Evolutionary conservation across 768 basidiomycete species (phyloP).

Genomic region (Rhodotorula kratochvilovae): DNA sequence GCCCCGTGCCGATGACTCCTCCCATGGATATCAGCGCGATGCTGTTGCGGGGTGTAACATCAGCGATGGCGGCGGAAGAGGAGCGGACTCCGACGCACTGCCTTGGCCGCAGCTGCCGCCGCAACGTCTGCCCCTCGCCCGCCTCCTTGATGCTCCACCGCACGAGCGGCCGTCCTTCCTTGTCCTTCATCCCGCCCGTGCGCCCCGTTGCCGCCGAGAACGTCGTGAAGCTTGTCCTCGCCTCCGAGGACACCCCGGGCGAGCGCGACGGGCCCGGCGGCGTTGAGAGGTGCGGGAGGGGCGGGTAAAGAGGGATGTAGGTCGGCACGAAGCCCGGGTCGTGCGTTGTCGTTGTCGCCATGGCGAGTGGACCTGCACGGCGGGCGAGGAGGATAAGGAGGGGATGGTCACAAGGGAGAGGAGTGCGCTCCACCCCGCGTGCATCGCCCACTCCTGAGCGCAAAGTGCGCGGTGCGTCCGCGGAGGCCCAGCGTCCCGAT

Average conservation of each 20-base stretch:
- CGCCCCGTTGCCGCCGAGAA: not conserved
- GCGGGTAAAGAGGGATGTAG: not conserved
- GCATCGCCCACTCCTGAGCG: too few species aligned
- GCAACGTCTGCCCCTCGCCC: not conserved
- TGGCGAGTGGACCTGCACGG: too few species aligned
- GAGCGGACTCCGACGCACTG: slow-evolving; percentile 18
- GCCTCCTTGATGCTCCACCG: too few species aligned
- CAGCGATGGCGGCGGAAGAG: not conserved
- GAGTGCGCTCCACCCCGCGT: too few species aligned
- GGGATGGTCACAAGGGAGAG: too few species aligned
- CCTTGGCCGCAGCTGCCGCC: slow-evolving; percentile 12
- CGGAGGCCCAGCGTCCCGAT: too few species aligned
- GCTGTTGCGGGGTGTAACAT: not conserved
- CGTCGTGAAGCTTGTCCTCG: too few species aligned
- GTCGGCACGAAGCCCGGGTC: not conserved
- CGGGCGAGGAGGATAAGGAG: too few species aligned
- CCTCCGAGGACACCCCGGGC: not conserved
- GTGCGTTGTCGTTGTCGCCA: not conserved
- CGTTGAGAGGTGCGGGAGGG: not conserved
- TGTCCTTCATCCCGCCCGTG: not conserved
- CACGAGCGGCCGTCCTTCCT: not conserved
- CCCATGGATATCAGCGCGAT: not conserved
- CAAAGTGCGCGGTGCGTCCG: too few species aligned
- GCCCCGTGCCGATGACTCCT: not conserved
- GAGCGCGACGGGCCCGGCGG: not conserved